Evolutionary conservation across 192 early-diverging fungal species (phyloP).

Genomic region (Mycoemilia scoparia): DNA sequence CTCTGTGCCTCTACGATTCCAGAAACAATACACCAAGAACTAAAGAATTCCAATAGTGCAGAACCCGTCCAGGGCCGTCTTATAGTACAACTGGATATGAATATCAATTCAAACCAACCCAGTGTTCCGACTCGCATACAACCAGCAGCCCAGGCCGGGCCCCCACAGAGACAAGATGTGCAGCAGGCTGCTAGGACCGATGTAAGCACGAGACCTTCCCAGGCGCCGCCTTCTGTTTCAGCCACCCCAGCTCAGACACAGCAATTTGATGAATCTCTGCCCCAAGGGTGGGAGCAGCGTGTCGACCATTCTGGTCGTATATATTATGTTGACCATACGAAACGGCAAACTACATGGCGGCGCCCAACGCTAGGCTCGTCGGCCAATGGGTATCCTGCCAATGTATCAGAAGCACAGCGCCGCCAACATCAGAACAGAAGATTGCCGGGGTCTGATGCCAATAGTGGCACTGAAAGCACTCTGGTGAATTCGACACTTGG

Average conservation of each 20-base stretch:
- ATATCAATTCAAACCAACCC: too few relatives aligned
- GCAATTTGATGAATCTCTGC: conserved; percentile 15
- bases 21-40: conserved; percentile 50
- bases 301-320: conserved; percentile 80
- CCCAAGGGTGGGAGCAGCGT: conserved; percentile 83
- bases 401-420: conserved; percentile 55
- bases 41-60: conserved; percentile 67
- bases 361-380: conserved; percentile 15
- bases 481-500: conserved; percentile 30
- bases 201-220: background rate
- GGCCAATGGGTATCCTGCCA: conserved; percentile 4
- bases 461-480: conserved; percentile 2
- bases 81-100: conserved; percentile 17
- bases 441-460: conserved; percentile 35
- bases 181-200: background rate
- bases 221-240: background rate
- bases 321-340: conserved; percentile 98
- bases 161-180: background rate
- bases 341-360: conserved; percentile 89
- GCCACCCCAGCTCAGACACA: conserved; percentile 5
- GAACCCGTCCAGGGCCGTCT: conserved; percentile 78
- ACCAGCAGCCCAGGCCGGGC: too few relatives aligned
- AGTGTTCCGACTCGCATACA: too few relatives aligned
- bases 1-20: background rate
- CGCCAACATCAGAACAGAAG: conserved; percentile 63